Evolutionary conservation across 148 eudicot species (phyloP).

Genomic region (Vaccinium macrocarpon): DNA sequence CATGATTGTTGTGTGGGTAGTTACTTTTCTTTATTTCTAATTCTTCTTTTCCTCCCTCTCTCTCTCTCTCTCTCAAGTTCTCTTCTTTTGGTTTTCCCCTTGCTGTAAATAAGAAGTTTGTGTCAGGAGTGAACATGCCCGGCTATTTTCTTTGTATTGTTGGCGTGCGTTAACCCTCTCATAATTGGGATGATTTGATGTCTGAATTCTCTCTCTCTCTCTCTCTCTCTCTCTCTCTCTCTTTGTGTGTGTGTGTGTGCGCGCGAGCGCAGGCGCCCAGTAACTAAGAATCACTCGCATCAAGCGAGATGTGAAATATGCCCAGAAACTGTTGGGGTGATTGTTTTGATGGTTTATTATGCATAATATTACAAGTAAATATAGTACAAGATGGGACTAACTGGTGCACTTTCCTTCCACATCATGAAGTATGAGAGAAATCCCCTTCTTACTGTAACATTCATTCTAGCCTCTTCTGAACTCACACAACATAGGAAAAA

Average conservation of each 20-base stretch:
- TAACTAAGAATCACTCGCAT: no score
- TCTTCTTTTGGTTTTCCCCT: background rate
- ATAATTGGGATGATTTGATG: no score
- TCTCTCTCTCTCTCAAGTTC: background rate
- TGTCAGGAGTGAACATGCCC: slow-evolving; percentile 7
- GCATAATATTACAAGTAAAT: background rate
- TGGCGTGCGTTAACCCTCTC: background rate
- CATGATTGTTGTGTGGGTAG: background rate
- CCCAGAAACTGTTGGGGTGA: background rate
- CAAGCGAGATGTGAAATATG: no score
- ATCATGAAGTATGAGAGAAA: background rate
- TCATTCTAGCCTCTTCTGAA: background rate
- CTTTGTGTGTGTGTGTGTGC: no score
- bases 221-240: background rate
- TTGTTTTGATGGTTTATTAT: background rate
- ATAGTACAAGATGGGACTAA: background rate
- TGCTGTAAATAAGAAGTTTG: slow-evolving; percentile 22
- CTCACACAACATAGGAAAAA: background rate
- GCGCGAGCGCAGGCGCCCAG: no score
- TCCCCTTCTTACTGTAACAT: no score
- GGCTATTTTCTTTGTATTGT: background rate
- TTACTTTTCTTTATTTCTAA: background rate
- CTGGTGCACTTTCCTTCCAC: background rate
- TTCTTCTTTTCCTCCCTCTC: background rate
- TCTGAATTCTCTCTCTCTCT: background rate